Base-by-base conservation (phyloP, 192 early-diverging fungal genomes). In the Coemansia sp. region DNA sequence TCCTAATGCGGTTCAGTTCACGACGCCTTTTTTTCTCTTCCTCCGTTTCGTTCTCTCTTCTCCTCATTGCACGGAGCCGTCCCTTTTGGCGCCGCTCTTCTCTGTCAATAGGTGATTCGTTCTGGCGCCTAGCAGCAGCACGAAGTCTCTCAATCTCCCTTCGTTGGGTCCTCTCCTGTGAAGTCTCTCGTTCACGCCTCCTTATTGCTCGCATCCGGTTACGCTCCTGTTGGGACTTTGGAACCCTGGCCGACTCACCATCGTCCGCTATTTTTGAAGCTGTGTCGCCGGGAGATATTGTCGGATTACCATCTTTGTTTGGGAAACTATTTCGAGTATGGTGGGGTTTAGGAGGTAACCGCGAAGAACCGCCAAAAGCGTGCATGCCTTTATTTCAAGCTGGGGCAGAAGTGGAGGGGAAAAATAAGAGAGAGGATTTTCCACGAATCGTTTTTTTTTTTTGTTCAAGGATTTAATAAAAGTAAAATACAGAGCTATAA, bases 11-110 rank as follows among this genome's bases (percentile, higher is more conserved):
- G 43, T 79, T 79, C 10, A 29, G 25, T 7, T 73, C 77, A 15
- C 56, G 35, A 2, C 77, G 40, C 2, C 46, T 37, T 1, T 15
- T 45, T 8, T 64, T 67, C 51, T 79, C 77, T 23, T 74, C 60
- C 16, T 60, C 59, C 0, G 77, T 74, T 40, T 79, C 77, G 30
- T 63, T 67, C 6, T 58, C 64, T 1, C 77, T 58, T n/a, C 71
- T 45, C 7, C 40, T 45, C 52, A 63, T 66, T 3, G 71, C 77
- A 0, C 76, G 58, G 10, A 66, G 25, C 1, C 67, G 30, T 16
- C 76, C 67, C n/a, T 63, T 67, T 3, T 31, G 63, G n/a, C 60
- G 52, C 6, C 76, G 34, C 8, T 18, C 37, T 18, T 72, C 67
- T 1, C 66, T 40, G 35, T 79, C 70, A 16, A 26, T 29, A 1